A percentile compares a stretch with the other conserved stretches of the same genome.
These are phyloP conservation scores for Gossypium lobatum DNA, from an alignment of 441 rosid genomes.

Conservation along the genomic window DNA sequence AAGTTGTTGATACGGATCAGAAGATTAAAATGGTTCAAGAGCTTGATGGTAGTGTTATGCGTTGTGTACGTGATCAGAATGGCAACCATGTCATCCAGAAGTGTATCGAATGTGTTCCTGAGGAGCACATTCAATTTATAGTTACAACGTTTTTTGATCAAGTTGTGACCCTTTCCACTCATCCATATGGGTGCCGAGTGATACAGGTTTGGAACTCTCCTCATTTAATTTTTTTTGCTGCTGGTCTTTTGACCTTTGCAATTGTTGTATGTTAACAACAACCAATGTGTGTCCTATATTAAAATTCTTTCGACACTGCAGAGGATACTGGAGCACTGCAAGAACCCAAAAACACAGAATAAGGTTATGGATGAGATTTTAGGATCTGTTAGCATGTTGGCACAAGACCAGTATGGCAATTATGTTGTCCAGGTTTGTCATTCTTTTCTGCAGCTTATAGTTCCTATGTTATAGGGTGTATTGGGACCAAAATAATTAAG, in stretches of 20 bases:
- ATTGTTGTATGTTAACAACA: background rate
- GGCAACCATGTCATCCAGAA: conserved; percentile 90
- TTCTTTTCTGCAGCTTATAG: conserved; percentile 7
- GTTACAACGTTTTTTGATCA: conserved; percentile 59
- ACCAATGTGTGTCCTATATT: background rate
- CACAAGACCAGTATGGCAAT: conserved; percentile 91
- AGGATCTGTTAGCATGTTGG: conserved; percentile 72
- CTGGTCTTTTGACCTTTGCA: background rate
- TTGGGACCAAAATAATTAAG: background rate
- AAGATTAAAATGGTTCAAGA: conserved; percentile 81
- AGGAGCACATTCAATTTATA: conserved; percentile 32
- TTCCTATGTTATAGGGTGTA: background rate
- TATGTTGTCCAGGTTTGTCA: conserved; percentile 78
- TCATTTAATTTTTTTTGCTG: background rate
- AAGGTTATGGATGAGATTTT: conserved; percentile 85
- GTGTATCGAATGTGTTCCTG: conserved; percentile 86
- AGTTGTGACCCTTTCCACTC: conserved; percentile 74
- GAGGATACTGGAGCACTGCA: conserved; percentile 86
- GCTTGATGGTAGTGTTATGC: conserved; percentile 74
- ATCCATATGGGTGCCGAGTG: conserved; percentile 91
- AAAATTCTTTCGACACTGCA: conserved; percentile 28
- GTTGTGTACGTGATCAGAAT: conserved; percentile 90
- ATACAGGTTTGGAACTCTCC: conserved; percentile 47
- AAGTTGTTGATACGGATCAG: conserved; percentile 86
- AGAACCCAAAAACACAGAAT: conserved; percentile 48